Evolutionary conservation across 306 rosid genomes (phyloP), one percentile per base, ranked within the genome.

Genomic region (Mucuna pruriens): DNA sequence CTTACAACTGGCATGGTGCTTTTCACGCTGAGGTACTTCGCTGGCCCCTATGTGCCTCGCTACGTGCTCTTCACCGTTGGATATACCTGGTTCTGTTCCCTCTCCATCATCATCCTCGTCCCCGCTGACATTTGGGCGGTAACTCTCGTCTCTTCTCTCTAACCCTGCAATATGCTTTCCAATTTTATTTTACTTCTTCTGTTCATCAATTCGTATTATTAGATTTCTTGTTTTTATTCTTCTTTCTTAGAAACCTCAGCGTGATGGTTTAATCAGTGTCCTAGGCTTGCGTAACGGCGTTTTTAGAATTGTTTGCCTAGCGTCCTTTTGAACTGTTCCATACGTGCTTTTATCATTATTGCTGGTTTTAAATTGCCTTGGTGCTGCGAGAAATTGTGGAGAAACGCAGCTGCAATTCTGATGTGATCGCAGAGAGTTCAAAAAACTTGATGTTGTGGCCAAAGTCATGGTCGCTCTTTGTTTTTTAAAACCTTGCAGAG

Each of bases 51-150:
- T 60, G 94, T 93, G 34, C 99, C 95, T 86, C 95, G 95, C 70
- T 95, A 90, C 58, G 99, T 95, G 17, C 85, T 88, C 16, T 83
- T 95, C 83, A 93, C 97, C 62, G 99, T 95, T 55, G 99, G 97
- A 74, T 95, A 95, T 76, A 87, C 99, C 65, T 93, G 97, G 95
- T 95, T 95, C 77, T 93, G 94, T 66, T 95, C 99, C 5, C 88
- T 93, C 83, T 91, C 99, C 85, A 83, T 93, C 76, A 93, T 95
- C 85, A 89, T 91, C 75, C 97, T 95, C 78, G 97, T 95, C 78
- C 98, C 99, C 13, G 97, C 97, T 45, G 99, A 95, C 64, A 93
- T 95, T 79, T 95, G 99, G 99, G 89, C 87, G 91, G 99, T 95
- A 85, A 36, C 23, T 26, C 63, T 22, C 51, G 9, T 58, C 12